These are phyloP conservation scores for Fusarium hostae DNA, from an alignment of 2,329 filamentous ascomycete genomes.

Conservation along the genomic window DNA sequence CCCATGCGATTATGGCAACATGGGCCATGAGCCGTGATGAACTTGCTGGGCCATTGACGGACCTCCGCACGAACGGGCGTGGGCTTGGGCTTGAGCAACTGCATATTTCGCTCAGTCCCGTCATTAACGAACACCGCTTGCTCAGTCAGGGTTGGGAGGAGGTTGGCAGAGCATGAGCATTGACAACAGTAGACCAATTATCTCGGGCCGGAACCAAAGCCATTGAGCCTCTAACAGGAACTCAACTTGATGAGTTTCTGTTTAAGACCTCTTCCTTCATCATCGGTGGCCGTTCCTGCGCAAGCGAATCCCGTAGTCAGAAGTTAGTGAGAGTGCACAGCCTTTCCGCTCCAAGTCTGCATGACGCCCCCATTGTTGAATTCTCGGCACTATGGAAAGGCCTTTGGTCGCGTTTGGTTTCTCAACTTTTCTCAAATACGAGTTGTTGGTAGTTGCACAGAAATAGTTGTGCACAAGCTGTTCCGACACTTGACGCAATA, in stretches of 20 bases:
- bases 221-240: slow-evolving; percentile 5
- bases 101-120: slow-evolving; percentile 40
- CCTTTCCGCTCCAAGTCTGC: slow-evolving; percentile 33
- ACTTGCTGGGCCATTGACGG: slow-evolving; percentile 26
- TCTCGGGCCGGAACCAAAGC: not conserved
- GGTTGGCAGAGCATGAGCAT: slow-evolving; percentile 38
- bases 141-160: slow-evolving; percentile 16
- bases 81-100: slow-evolving; percentile 41
- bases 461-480: slow-evolving; percentile 29
- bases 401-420: slow-evolving; percentile 27
- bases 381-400: slow-evolving; percentile 19
- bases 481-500: slow-evolving; percentile 33
- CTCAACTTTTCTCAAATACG: slow-evolving; percentile 37
- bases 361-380: slow-evolving; percentile 21
- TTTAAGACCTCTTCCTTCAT: slow-evolving; percentile 8
- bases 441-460: slow-evolving; percentile 41
- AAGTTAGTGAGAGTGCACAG: slow-evolving; percentile 33
- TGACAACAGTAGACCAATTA: slow-evolving; percentile 28
- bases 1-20: slow-evolving; percentile 26
- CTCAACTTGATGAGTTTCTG: slow-evolving; percentile 1
- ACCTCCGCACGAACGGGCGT: slow-evolving; percentile 42
- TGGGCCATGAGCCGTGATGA: slow-evolving; percentile 9
- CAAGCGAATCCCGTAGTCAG: slow-evolving; percentile 36
- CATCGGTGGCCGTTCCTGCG: slow-evolving; percentile 33
- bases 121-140: slow-evolving; percentile 3